Evolutionary conservation across 2,329 filamentous ascomycete species (phyloP).

Genomic region (Neurospora sp.): DNA sequence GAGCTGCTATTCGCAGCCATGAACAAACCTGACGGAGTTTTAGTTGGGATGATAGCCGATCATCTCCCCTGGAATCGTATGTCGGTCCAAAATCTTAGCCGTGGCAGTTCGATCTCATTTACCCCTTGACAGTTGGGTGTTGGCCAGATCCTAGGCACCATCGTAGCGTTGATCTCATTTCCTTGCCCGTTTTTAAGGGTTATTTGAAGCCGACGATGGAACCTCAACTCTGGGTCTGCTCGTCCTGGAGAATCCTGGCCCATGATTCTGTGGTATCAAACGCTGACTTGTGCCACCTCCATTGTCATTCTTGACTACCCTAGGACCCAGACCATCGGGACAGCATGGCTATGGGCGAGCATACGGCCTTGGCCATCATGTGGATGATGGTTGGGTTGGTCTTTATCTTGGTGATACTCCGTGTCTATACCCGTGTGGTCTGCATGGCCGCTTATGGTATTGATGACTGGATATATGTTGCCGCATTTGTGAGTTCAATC

Average conservation of each 20-base stretch:
- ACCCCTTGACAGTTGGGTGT: background rate
- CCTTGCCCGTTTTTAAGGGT: background rate
- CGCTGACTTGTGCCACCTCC: background rate
- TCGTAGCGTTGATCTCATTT: background rate
- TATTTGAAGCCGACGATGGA: background rate
- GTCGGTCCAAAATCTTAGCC: background rate
- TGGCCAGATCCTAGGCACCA: background rate
- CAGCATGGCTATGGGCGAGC: slow-evolving; percentile 3
- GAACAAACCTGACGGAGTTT: background rate
- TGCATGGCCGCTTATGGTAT: slow-evolving; percentile 23
- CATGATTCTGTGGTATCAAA: background rate
- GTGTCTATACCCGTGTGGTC: slow-evolving; percentile 9
- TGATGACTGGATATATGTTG: slow-evolving; percentile 26
- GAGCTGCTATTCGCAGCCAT: background rate
- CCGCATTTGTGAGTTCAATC: slow-evolving; percentile 4
- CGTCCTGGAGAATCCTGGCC: background rate
- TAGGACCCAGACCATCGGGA: background rate
- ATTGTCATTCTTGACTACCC: background rate
- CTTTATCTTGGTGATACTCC: slow-evolving; percentile 8
- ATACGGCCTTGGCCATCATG: slow-evolving; percentile 11
- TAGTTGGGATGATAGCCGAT: background rate
- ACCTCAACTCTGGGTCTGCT: background rate
- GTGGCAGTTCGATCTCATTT: background rate
- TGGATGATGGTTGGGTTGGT: slow-evolving; percentile 8
- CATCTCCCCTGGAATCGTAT: background rate